Percentiles rank a stretch among this genome's conserved stretches.
phyloP scores from a whole-genome alignment of 192 early-diverging fungal species.

The Backusella luteola region DNA sequence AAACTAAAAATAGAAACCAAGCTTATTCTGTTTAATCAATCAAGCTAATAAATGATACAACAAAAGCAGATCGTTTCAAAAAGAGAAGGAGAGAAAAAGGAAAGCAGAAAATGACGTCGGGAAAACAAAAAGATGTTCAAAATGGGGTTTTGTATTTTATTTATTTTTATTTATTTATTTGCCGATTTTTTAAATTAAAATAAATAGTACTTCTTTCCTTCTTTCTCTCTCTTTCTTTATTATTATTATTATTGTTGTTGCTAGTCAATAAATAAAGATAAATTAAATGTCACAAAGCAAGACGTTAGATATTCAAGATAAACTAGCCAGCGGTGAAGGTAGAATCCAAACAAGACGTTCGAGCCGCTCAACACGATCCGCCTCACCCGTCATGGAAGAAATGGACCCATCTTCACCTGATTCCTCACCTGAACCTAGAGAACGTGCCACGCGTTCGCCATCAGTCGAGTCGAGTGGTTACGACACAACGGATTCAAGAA shows the following conservation, averaged over 20 bases:
- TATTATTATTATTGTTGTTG: background rate
- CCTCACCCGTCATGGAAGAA: constrained; percentile 12
- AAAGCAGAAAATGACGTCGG: background rate
- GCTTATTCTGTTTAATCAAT: background rate
- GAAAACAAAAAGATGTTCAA: background rate
- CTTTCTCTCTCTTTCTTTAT: background rate
- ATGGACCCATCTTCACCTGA: background rate
- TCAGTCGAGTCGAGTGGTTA: constrained; percentile 19
- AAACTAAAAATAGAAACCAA: background rate
- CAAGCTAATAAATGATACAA: too few species aligned
- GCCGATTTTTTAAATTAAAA: background rate
- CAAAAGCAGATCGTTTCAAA: too few species aligned
- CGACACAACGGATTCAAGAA: background rate
- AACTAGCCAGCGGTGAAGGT: background rate
- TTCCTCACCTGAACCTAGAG: constrained; percentile 11
- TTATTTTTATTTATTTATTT: background rate
- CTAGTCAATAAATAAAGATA: background rate
- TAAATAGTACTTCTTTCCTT: background rate
- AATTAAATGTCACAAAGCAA: background rate
- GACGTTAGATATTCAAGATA: background rate
- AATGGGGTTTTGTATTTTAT: background rate
- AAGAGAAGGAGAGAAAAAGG: too few species aligned
- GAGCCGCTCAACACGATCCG: constrained; percentile 18
- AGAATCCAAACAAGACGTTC: constrained; percentile 11
- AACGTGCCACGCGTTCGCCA: constrained; percentile 20